phyloP scores from a whole-genome alignment of 495 filamentous ascomycete species.

The Aspergillus bertholletiae region DNA sequence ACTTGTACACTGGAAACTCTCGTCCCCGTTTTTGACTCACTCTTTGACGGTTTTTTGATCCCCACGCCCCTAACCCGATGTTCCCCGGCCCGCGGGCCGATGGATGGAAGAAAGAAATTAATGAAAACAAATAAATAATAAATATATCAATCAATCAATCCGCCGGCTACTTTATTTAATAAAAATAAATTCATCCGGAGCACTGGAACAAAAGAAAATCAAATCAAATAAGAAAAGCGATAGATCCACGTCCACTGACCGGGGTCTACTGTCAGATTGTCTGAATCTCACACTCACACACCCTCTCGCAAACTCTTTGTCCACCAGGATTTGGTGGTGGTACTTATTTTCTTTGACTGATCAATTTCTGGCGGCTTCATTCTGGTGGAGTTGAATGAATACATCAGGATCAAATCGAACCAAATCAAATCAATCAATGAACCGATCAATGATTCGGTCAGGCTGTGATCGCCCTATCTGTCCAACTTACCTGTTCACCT shows the following conservation, averaged over 20 bases:
- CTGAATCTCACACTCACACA: no score
- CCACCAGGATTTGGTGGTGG: background rate
- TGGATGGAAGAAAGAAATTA: constrained; percentile 2
- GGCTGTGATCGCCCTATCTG: background rate
- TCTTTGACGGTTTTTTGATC: constrained; percentile 15
- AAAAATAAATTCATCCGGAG: background rate
- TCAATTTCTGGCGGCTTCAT: background rate
- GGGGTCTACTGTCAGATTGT: constrained; percentile 13
- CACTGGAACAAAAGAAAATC: constrained; percentile 4
- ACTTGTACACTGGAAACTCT: background rate
- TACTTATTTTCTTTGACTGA: constrained; percentile 6
- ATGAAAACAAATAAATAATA: background rate
- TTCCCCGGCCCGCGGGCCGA: constrained; percentile 25
- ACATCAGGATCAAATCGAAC: background rate
- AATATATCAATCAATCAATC: no score
- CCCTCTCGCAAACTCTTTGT: background rate
- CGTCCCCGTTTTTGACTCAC: constrained; percentile 4
- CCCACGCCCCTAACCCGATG: constrained; percentile 20
- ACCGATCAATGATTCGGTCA: background rate
- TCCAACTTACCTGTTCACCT: background rate
- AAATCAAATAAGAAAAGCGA: no score
- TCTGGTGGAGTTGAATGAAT: background rate
- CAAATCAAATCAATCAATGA: background rate
- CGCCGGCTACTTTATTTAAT: constrained; percentile 2
- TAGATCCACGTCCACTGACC: constrained; percentile 16